These are phyloP conservation scores for Alternaria consortialis DNA, from an alignment of 2,329 filamentous ascomycete species.

Conservation along the genomic window DNA sequence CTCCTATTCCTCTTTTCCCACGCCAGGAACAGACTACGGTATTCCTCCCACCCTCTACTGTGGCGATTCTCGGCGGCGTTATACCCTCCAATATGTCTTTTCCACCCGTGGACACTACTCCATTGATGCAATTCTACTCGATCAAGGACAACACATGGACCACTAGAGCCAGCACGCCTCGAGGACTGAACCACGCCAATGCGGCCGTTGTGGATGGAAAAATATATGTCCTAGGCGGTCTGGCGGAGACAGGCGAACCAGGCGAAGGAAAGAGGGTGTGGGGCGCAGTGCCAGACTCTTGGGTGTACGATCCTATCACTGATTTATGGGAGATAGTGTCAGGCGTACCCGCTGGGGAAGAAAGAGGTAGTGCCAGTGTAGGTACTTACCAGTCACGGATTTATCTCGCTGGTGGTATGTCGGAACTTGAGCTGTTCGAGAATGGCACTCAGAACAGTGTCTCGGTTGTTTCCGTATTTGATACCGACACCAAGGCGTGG, in stretches of 20 bases:
- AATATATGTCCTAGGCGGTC: conserved; percentile 38
- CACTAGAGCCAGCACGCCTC: conserved; percentile 23
- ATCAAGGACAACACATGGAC: conserved; percentile 31
- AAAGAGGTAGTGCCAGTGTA: conserved; percentile 31
- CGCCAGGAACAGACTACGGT: conserved; percentile 40
- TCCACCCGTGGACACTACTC: conserved; percentile 21
- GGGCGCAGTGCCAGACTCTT: conserved; percentile 20
- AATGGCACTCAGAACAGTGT: conserved; percentile 17
- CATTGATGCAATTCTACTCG: conserved; percentile 33
- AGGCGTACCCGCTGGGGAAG: conserved; percentile 12
- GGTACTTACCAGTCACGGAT: conserved; percentile 29
- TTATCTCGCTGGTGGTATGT: conserved; percentile 35
- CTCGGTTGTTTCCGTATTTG: conserved; percentile 28
- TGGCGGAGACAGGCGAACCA: conserved; percentile 16
- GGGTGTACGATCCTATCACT: conserved; percentile 25
- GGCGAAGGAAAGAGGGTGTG: conserved; percentile 13
- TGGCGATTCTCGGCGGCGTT: conserved; percentile 36
- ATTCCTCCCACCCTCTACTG: conserved; percentile 27
- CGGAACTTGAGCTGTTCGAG: conserved; percentile 14
- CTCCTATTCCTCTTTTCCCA: conserved; percentile 22
- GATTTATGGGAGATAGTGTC: conserved; percentile 20
- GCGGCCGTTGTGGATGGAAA: conserved; percentile 28
- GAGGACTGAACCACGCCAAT: conserved; percentile 38
- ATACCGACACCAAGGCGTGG: conserved; percentile 24
- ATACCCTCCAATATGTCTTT: conserved; percentile 14